Conservation (phyloP, 306 rosid species). For the Ochetophila trinervis region DNA sequence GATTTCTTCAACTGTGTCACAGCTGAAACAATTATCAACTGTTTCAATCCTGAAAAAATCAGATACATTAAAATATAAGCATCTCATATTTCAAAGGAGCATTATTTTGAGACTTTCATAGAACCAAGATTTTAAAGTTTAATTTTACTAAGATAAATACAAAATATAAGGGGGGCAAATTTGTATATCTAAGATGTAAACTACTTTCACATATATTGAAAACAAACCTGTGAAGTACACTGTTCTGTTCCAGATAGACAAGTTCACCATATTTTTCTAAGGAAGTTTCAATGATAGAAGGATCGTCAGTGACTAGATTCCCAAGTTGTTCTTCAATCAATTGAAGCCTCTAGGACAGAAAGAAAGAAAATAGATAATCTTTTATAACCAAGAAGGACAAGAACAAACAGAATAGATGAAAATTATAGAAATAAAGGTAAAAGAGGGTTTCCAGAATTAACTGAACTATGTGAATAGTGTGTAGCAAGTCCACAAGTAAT, state of each 20-base stretch:
- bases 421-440: not conserved
- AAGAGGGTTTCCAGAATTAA: slow-evolving; percentile 41
- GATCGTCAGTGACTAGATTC: slow-evolving; percentile 80
- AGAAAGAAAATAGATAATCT: slow-evolving; percentile 18
- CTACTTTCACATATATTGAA: no score
- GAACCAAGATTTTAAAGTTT: not conserved
- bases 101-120: not conserved
- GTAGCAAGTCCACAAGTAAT: slow-evolving; percentile 86
- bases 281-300: slow-evolving; percentile 74
- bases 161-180: not conserved
- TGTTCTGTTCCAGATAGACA: slow-evolving; percentile 44
- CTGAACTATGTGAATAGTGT: slow-evolving; percentile 65
- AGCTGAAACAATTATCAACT: slow-evolving; percentile 73
- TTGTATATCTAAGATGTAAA: not conserved
- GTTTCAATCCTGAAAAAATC: slow-evolving; percentile 58
- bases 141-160: no score
- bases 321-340: slow-evolving; percentile 75
- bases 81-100: not conserved
- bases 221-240: slow-evolving; percentile 65
- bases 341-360: slow-evolving; percentile 59
- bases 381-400: slow-evolving; percentile 11
- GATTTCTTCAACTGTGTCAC: slow-evolving; percentile 86
- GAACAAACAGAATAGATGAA: not conserved
- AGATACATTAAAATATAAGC: not conserved
- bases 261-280: slow-evolving; percentile 72